phyloP scores from a whole-genome alignment of 2,329 filamentous ascomycete genomes.

The Sporothrix sp. region DNA sequence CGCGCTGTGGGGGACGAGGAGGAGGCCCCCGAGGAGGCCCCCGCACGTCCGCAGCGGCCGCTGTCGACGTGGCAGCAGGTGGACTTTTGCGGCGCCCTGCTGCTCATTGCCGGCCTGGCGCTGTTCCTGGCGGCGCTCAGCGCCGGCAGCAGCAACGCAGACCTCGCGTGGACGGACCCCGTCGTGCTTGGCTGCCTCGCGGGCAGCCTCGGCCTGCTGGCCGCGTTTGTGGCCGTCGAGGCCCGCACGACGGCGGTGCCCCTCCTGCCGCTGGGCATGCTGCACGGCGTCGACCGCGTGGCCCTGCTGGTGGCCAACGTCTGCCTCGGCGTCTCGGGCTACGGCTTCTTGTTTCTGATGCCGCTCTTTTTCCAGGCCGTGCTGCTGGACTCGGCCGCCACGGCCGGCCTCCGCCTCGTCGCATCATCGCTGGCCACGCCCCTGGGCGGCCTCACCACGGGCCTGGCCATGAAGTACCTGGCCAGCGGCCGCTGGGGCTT shows the following conservation, averaged over 20 bases:
- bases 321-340: conserved; percentile 50
- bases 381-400: conserved; percentile 51
- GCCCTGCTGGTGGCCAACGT: conserved; percentile 49
- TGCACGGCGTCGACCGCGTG: conserved; percentile 44
- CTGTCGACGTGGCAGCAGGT: conserved; percentile 41
- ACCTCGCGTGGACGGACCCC: conserved; percentile 39
- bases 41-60: conserved; percentile 12
- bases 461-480: conserved; percentile 46
- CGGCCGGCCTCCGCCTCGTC: conserved; percentile 54
- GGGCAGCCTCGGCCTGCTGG: conserved; percentile 33
- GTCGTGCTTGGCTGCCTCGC: conserved; percentile 37
- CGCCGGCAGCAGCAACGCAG: conserved; percentile 40
- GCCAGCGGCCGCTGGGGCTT: too few relatives aligned
- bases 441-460: conserved; percentile 45
- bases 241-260: conserved; percentile 39
- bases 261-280: conserved; percentile 45
- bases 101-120: conserved; percentile 50
- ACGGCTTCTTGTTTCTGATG: conserved; percentile 58
- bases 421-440: conserved; percentile 53
- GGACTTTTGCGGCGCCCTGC: conserved; percentile 46
- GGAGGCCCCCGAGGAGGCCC: conserved; percentile 6
- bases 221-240: conserved; percentile 39
- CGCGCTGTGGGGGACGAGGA: conserved; percentile 11
- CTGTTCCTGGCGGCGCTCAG: conserved; percentile 46
- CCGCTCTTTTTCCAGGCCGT: conserved; percentile 63